Percentiles rank a stretch among this genome's conserved stretches.
These are phyloP conservation scores for Diaporthe humulicola DNA, from an alignment of 2,329 filamentous ascomycete species.

Conservation along the genomic window DNA sequence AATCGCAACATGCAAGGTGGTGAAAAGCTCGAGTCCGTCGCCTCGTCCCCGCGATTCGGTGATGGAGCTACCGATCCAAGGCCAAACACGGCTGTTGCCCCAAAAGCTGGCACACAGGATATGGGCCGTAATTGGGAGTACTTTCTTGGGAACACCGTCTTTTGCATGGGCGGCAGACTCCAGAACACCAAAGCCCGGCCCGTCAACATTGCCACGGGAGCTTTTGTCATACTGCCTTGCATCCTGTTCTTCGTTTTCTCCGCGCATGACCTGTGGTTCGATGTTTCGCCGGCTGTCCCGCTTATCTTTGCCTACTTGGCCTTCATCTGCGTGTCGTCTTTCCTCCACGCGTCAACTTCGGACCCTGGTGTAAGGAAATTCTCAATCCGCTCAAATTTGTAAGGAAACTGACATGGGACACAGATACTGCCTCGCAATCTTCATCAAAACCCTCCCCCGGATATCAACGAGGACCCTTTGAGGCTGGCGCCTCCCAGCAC, in stretches of 20 bases:
- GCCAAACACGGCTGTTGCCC: slow-evolving; percentile 45
- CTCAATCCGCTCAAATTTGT: not conserved
- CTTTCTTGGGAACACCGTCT: slow-evolving; percentile 93
- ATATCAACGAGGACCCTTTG: slow-evolving; percentile 84
- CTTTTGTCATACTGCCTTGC: slow-evolving; percentile 83
- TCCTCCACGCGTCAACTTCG: slow-evolving; percentile 90
- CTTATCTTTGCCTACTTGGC: slow-evolving; percentile 93
- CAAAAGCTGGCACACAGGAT: slow-evolving; percentile 51
- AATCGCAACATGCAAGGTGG: slow-evolving; percentile 75
- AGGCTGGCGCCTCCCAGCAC: slow-evolving; percentile 86
- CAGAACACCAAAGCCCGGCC: slow-evolving; percentile 91
- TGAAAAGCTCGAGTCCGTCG: slow-evolving; percentile 86
- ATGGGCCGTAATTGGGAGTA: slow-evolving; percentile 88
- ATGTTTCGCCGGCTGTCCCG: slow-evolving; percentile 90
- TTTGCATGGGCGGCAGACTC: slow-evolving; percentile 86
- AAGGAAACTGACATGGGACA: slow-evolving; percentile 39
- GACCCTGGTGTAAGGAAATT: slow-evolving; percentile 85
- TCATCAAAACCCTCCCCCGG: slow-evolving; percentile 84
- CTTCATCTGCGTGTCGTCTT: slow-evolving; percentile 91
- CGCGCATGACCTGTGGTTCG: slow-evolving; percentile 86
- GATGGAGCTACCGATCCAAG: slow-evolving; percentile 14
- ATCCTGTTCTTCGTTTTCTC: slow-evolving; percentile 89
- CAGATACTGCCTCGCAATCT: slow-evolving; percentile 94
- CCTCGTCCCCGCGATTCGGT: slow-evolving; percentile 78
- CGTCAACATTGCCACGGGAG: slow-evolving; percentile 88